Conservation (phyloP, 805 yeast species). For the Pichia deserticola region DNA sequence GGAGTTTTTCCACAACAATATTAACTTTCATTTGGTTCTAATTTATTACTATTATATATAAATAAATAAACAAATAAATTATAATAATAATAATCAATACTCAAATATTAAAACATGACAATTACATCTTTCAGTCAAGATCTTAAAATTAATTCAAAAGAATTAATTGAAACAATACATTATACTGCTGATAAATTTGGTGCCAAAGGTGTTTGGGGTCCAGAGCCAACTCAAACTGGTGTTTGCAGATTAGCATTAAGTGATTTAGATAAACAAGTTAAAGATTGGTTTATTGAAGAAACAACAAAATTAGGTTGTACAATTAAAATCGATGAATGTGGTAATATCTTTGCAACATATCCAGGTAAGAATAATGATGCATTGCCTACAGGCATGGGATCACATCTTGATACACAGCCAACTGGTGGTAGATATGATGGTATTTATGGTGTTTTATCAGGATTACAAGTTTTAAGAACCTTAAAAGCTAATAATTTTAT, state of each 20-base stretch:
- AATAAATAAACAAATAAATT: no score
- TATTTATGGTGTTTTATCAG: slow-evolving; percentile 59
- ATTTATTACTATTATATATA: no score
- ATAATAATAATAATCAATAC: no score
- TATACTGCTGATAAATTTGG: slow-evolving; percentile 52
- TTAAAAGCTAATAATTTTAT: slow-evolving; percentile 48
- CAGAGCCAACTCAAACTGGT: slow-evolving; percentile 50
- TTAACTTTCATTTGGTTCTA: no score
- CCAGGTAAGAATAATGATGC: slow-evolving; percentile 43
- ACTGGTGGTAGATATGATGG: slow-evolving; percentile 77
- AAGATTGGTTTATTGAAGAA: slow-evolving; percentile 59
- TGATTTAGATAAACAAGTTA: slow-evolving; percentile 54
- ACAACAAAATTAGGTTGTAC: slow-evolving; percentile 47
- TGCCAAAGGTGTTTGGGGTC: slow-evolving; percentile 58
- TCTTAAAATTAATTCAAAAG: slow-evolving; percentile 10
- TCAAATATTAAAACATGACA: not conserved
- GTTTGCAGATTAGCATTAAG: slow-evolving; percentile 57
- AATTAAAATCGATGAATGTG: slow-evolving; percentile 55
- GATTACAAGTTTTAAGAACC: slow-evolving; percentile 60
- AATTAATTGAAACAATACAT: slow-evolving; percentile 50
- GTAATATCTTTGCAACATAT: slow-evolving; percentile 59
- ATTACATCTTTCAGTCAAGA: slow-evolving; percentile 3
- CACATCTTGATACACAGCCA: slow-evolving; percentile 73
- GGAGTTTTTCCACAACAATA: no score
- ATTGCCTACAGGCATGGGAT: slow-evolving; percentile 60